Evolutionary conservation across 345 rosid species (phyloP).

Genomic region (Eutrema heterophyllum): DNA sequence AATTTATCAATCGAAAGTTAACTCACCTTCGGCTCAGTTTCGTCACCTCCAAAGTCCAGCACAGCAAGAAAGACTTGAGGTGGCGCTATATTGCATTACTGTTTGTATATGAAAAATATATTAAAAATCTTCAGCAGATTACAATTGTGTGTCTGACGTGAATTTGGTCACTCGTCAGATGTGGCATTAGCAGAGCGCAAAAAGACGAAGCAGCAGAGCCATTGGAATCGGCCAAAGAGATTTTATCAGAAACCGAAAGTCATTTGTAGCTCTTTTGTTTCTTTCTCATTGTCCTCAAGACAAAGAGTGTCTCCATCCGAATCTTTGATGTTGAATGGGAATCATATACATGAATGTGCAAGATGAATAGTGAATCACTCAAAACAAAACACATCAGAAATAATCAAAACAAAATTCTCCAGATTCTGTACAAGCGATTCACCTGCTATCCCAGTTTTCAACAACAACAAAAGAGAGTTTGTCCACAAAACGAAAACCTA

Average conservation of each 20-base stretch:
- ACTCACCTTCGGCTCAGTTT: slow-evolving; percentile 16
- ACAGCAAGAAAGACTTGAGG: neutral
- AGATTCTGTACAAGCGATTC: slow-evolving; percentile 4
- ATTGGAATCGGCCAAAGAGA: neutral
- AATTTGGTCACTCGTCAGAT: slow-evolving; percentile 29
- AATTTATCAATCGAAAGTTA: neutral
- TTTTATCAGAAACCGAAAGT: neutral
- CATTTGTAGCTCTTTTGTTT: slow-evolving; percentile 13
- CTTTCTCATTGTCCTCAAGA: neutral
- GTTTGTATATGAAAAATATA: neutral
- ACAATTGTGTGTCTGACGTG: slow-evolving; percentile 26
- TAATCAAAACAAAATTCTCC: neutral
- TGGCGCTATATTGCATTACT: neutral
- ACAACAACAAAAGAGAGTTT: neutral
- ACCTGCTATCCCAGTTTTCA: neutral
- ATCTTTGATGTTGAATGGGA: slow-evolving; percentile 7
- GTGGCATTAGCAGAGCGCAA: slow-evolving; percentile 5
- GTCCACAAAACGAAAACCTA: neutral
- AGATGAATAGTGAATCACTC: neutral
- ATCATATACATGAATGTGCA: neutral
- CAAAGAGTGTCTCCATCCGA: neutral
- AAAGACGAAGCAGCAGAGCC: slow-evolving; percentile 21
- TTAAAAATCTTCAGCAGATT: neutral
- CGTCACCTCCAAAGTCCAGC: neutral
- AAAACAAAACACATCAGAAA: neutral